Base-by-base conservation (phyloP, 495 filamentous ascomycete species). In the Tetracladium marchalianum region DNA sequence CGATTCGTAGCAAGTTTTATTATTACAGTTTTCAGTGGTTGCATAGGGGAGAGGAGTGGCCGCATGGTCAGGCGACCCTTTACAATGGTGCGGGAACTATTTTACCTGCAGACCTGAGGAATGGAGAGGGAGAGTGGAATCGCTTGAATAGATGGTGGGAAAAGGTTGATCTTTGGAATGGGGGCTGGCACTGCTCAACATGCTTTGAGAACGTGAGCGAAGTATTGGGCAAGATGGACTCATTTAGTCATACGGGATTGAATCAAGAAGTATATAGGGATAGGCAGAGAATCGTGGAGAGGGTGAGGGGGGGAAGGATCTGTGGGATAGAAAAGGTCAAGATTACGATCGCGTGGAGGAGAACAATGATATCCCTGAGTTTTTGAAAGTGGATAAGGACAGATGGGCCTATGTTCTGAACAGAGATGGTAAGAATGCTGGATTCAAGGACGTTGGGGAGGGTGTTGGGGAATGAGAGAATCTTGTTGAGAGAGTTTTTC, bases 11-110 rank as follows among this genome's bases (percentile, higher is more conserved):
- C 39, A 43, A 51, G 15, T 67, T 66, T 50, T 70, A 67, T 46
- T 67, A 68, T 50, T 72, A 72, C 54, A 62, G 61, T 31, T 73
- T 71, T 54, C 68, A 73, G 52, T 71, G 62, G 60, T 50, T 58
- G 16, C 65, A 69, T 46, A 55, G 50, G 9, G 56, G 56, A 5
- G 59, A 55, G 31, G 42, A 69, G 49, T 70, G 68, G 68, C 42
- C 53, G 9, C 68, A 70, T 51, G 67, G 67, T 5, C 69, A 71
- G 53, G 69, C 66, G 19, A 71, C 66, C 2, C 55, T 56, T 11
- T 73, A 53, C 49, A 41, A 53, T 15, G 66, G 66, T 0, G 44
- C 55, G 6, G 32, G 58, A 8, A 73, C 69, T 9, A 55, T 71
- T 31, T 50, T 59, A 12, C 67, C 69, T 2, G 58, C 62, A n/a